Evolutionary conservation across 441 rosid species (phyloP).

Genomic region (Pelargonium exstipulatum): DNA sequence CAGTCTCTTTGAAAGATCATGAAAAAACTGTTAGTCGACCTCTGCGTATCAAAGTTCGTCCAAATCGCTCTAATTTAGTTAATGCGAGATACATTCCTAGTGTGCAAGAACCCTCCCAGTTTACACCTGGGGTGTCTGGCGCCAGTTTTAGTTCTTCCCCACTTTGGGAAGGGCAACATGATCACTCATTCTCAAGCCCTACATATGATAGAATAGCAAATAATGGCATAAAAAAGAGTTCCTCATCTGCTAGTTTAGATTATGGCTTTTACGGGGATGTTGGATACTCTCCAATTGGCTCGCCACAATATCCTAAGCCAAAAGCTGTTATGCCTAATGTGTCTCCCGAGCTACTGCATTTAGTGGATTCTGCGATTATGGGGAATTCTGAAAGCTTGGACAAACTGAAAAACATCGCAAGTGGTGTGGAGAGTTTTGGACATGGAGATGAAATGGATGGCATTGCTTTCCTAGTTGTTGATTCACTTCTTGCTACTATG

Average conservation of each 20-base stretch:
- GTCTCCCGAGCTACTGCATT: conserved; percentile 93
- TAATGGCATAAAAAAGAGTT: conserved; percentile 39
- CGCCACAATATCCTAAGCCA: conserved; percentile 60
- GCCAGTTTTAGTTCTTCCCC: conserved; percentile 40
- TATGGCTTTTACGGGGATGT: conserved; percentile 36
- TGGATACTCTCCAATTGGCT: conserved; percentile 53
- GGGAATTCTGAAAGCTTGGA: conserved; percentile 90
- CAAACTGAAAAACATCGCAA: conserved; percentile 79
- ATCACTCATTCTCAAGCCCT: conserved; percentile 43
- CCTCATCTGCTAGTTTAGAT: conserved; percentile 56
- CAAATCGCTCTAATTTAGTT: conserved; percentile 40
- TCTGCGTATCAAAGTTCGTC: conserved; percentile 27
- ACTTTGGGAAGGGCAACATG: conserved; percentile 34
- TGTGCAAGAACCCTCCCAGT: conserved; percentile 32
- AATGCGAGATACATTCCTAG: conserved; percentile 34
- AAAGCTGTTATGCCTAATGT: conserved; percentile 84
- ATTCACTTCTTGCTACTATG: conserved; percentile 98
- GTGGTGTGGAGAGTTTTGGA: conserved; percentile 72
- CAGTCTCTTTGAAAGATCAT: conserved; percentile 71
- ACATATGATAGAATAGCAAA: conserved; percentile 42
- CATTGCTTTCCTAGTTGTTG: conserved; percentile 80
- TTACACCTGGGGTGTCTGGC: conserved; percentile 29
- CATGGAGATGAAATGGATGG: conserved; percentile 69
- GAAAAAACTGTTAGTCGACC: conserved; percentile 36
- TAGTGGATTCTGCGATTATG: conserved; percentile 99